Conservation (phyloP, 805 yeast genomes). For the Saccharomycopsis oosterbeekiorum region DNA sequence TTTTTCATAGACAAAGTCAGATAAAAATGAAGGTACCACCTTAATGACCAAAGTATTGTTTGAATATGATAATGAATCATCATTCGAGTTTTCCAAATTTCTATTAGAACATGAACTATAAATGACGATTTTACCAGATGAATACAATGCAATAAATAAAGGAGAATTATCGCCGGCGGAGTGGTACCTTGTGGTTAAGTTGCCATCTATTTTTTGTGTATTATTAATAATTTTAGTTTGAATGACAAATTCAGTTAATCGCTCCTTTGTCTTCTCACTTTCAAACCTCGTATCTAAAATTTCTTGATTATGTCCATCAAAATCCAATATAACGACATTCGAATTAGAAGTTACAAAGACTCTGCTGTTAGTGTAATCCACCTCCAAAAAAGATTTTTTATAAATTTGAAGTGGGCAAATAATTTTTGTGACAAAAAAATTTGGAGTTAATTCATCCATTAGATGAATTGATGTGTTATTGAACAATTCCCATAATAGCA, state of each 20-base stretch:
- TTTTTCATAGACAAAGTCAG: not conserved
- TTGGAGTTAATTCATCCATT: not conserved
- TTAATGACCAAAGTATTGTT: constrained; percentile 3
- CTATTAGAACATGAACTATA: constrained; percentile 2
- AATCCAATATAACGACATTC: not conserved
- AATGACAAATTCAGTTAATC: not conserved
- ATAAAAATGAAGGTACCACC: constrained; percentile 11
- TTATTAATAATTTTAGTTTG: constrained; percentile 12
- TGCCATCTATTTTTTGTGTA: not conserved
- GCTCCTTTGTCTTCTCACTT: not conserved
- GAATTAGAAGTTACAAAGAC: not conserved
- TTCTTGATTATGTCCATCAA: constrained; percentile 3
- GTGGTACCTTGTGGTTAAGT: not conserved
- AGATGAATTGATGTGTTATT: constrained; percentile 1
- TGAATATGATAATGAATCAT: not conserved
- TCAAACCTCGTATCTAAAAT: not conserved
- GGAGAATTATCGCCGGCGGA: constrained; percentile 13
- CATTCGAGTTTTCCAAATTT: not conserved
- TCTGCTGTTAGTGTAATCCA: constrained; percentile 9
- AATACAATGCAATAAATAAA: constrained; percentile 5
- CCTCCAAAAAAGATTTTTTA: constrained; percentile 6
- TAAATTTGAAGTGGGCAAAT: not conserved
- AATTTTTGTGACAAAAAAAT: not conserved
- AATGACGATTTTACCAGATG: constrained; percentile 15
- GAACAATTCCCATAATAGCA: constrained; percentile 1